Conservation (phyloP, 805 yeast species). For the Candida loeiensis region DNA sequence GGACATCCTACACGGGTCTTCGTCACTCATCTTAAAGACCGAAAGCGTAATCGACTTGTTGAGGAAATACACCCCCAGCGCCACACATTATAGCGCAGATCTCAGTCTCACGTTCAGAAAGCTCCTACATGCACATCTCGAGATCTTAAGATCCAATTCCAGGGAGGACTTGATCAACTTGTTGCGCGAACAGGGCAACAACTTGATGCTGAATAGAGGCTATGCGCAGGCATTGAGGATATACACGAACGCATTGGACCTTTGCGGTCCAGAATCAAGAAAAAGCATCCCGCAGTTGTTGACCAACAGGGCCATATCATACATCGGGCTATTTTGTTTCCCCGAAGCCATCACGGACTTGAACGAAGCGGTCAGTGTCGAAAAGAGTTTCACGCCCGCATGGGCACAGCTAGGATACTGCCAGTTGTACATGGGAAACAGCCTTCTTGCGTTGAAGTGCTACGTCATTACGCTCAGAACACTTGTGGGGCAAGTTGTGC, state of each 20-base stretch:
- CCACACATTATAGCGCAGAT: background rate
- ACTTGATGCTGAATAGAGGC: constrained; percentile 32
- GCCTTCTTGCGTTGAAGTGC: constrained; percentile 30
- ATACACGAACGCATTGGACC: constrained; percentile 35
- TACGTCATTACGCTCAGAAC: constrained; percentile 31
- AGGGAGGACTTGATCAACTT: constrained; percentile 9
- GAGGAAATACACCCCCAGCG: background rate
- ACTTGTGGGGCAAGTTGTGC: constrained; percentile 29
- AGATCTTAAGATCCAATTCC: background rate
- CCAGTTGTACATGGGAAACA: constrained; percentile 38
- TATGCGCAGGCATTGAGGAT: constrained; percentile 38
- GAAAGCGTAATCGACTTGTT: constrained; percentile 6
- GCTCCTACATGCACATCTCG: constrained; percentile 4
- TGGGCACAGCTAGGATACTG: constrained; percentile 45
- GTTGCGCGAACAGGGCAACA: constrained; percentile 40
- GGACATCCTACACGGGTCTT: constrained; percentile 2
- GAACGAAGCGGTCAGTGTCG: constrained; percentile 28
- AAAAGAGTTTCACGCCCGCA: constrained; percentile 36
- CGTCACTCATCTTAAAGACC: constrained; percentile 6
- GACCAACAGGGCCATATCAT: constrained; percentile 40
- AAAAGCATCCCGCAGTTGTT: constrained; percentile 27
- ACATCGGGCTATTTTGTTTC: constrained; percentile 38
- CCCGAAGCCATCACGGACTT: constrained; percentile 38
- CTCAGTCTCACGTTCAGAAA: background rate
- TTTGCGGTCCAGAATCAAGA: constrained; percentile 15